phyloP scores from a whole-genome alignment of 495 filamentous ascomycete genomes.

The Rusavskia elegans region DNA sequence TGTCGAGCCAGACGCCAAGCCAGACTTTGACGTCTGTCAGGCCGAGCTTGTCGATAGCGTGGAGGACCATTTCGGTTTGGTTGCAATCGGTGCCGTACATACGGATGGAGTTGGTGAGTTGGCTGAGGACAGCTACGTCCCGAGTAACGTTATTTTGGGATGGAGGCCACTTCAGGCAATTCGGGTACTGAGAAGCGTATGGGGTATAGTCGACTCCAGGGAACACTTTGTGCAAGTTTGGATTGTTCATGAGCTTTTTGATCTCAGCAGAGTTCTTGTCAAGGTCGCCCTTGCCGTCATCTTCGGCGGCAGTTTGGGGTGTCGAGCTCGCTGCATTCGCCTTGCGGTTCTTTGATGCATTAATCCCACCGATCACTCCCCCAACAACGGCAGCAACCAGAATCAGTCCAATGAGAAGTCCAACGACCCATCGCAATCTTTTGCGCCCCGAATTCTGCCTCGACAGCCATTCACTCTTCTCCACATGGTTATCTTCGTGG shows the following conservation, averaged over 20 bases:
- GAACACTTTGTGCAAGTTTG: conserved; percentile 77
- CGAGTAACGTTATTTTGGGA: conserved; percentile 89
- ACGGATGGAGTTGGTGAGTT: conserved; percentile 77
- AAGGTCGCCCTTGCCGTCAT: conserved; percentile 44
- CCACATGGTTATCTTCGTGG: conserved; percentile 15
- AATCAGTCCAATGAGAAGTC: conserved; percentile 39
- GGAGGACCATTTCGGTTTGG: conserved; percentile 86
- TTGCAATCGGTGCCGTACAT: conserved; percentile 97
- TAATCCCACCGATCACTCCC: conserved; percentile 52
- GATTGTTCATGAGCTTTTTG: conserved; percentile 63
- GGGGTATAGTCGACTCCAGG: conserved; percentile 96
- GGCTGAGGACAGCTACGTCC: conserved; percentile 80
- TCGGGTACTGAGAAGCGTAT: conserved; percentile 77
- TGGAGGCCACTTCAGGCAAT: conserved; percentile 61
- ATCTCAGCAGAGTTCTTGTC: conserved; percentile 64
- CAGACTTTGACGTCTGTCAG: conserved; percentile 76
- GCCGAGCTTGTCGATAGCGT: conserved; percentile 58
- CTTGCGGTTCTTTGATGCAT: conserved; percentile 6
- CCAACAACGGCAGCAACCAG: conserved; percentile 58
- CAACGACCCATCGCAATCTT: conserved; percentile 55
- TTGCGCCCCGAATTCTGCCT: conserved; percentile 45
- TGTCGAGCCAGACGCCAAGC: conserved; percentile 89
- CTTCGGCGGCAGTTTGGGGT: conserved; percentile 18
- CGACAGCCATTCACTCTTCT: conserved; percentile 42
- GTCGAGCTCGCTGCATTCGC: conserved; percentile 9